Evolutionary conservation across 371 early-diverging fungal species (phyloP).

Genomic region (Mortierella sp.): DNA sequence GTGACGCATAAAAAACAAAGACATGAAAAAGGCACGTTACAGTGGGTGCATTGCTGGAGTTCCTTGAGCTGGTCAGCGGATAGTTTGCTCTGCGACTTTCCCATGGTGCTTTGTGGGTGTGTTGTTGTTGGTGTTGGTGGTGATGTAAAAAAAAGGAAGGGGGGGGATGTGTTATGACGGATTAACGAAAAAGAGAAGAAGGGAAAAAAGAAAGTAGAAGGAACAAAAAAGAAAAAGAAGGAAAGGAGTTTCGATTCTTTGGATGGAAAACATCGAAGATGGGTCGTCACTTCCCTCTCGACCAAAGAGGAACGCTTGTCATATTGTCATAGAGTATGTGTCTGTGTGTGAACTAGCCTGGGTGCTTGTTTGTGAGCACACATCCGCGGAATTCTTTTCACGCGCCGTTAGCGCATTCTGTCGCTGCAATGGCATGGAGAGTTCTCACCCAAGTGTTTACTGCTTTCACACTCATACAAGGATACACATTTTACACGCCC

Average conservation of each 20-base stretch:
- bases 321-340: background rate
- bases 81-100: slow-evolving; percentile 86
- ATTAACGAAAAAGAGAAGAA: background rate
- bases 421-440: background rate
- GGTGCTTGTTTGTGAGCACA: background rate
- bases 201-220: background rate
- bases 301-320: background rate
- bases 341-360: background rate
- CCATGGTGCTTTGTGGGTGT: slow-evolving; percentile 65
- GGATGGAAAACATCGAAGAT: slow-evolving; percentile 6
- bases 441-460: too few species aligned
- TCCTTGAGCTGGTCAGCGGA: slow-evolving; percentile 82
- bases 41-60: slow-evolving; percentile 83
- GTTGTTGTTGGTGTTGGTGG: background rate
- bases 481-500: too few species aligned
- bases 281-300: background rate
- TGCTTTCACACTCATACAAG: too few species aligned
- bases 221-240: background rate
- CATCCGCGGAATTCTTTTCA: slow-evolving; percentile 1
- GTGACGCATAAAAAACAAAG: background rate
- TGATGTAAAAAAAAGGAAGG: background rate
- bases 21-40: slow-evolving; percentile 65
- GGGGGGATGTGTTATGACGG: background rate
- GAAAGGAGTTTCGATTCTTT: background rate
- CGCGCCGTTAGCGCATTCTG: background rate